phyloP scores from a whole-genome alignment of 1,284 basidiomycete species.

The Filobasidium uniguttulatum region DNA sequence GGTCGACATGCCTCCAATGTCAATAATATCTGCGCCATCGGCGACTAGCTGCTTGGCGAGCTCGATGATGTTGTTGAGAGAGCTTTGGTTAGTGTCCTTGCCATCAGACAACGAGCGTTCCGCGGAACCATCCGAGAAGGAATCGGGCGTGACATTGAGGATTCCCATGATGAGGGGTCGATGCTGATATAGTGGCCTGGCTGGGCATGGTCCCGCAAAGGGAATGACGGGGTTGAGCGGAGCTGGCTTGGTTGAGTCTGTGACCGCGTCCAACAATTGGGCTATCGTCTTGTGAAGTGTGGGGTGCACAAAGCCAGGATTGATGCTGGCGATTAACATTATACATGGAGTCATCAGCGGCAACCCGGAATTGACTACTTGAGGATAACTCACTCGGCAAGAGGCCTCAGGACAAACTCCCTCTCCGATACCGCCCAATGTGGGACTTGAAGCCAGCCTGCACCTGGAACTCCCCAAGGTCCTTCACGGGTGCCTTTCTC shows the following conservation, averaged over 20 bases:
- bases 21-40: constrained; percentile 62
- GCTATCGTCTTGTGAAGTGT: constrained; percentile 41
- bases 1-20: constrained; percentile 90
- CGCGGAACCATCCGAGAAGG: constrained; percentile 77
- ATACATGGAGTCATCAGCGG: background rate
- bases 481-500: constrained; percentile 37
- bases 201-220: constrained; percentile 40
- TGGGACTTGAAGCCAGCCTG: constrained; percentile 61
- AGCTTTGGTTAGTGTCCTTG: constrained; percentile 1
- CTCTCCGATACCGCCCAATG: constrained; percentile 70
- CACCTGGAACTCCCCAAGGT: constrained; percentile 42
- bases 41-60: constrained; percentile 33
- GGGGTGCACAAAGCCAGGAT: constrained; percentile 53
- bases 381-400: constrained; percentile 45
- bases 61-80: constrained; percentile 3
- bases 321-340: too few species aligned
- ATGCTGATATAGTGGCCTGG: constrained; percentile 36
- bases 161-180: constrained; percentile 78
- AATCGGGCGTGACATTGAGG: constrained; percentile 89
- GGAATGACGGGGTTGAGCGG: constrained; percentile 30
- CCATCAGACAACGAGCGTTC: constrained; percentile 23
- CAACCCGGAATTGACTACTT: background rate
- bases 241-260: constrained; percentile 53
- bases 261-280: constrained; percentile 40
- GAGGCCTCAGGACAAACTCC: constrained; percentile 80